A percentile compares a stretch with the other conserved stretches of the same genome.
phyloP scores from a whole-genome alignment of 768 basidiomycete species.

The Leccinum ochraceum region DNA sequence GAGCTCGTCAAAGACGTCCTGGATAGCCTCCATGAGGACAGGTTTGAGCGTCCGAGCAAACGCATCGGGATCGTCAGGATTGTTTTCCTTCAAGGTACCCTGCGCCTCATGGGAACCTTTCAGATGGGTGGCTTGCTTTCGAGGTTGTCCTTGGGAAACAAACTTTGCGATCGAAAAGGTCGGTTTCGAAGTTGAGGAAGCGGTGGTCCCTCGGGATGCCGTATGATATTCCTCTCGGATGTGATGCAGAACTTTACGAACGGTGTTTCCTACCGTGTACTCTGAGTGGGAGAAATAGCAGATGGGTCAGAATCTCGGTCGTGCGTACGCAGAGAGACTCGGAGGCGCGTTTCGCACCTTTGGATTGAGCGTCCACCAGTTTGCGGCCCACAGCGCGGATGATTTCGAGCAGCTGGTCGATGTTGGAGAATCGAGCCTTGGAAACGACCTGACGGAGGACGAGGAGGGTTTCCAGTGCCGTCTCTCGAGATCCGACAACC shows the following conservation, averaged over 20 bases:
- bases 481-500: constrained; percentile 85
- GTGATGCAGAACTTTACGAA: constrained; percentile 89
- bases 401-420: constrained; percentile 80
- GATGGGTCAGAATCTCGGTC: background rate
- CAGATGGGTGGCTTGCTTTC: constrained; percentile 40
- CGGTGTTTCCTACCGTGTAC: constrained; percentile 92
- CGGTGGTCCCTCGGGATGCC: constrained; percentile 53
- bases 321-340: constrained; percentile 2
- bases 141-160: constrained; percentile 76
- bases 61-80: constrained; percentile 75
- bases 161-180: constrained; percentile 80
- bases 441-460: constrained; percentile 90
- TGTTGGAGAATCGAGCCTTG: constrained; percentile 80
- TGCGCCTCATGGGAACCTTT: constrained; percentile 50
- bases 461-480: constrained; percentile 86
- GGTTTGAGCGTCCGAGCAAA: constrained; percentile 83
- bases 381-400: constrained; percentile 79
- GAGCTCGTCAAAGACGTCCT: constrained; percentile 93
- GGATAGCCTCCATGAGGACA: constrained; percentile 94
- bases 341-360: constrained; percentile 60
- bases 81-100: constrained; percentile 63
- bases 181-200: constrained; percentile 38
- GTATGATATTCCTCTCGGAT: constrained; percentile 94
- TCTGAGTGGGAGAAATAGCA: too few species aligned
- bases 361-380: constrained; percentile 90